phyloP scores from a whole-genome alignment of 2,329 filamentous ascomycete species.

The Fusarium liriodendri region DNA sequence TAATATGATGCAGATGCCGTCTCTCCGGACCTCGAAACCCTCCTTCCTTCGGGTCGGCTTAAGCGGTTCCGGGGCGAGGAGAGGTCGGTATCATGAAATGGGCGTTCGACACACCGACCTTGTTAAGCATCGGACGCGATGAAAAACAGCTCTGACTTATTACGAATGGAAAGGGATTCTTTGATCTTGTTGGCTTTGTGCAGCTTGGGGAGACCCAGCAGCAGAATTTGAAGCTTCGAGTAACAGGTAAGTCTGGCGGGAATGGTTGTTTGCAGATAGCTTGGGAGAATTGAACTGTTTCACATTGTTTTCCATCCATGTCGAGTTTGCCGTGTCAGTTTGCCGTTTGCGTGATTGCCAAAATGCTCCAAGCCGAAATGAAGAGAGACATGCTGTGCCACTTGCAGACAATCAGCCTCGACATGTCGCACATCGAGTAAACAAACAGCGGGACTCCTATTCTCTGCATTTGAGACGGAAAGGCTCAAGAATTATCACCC shows the following conservation, averaged over 20 bases:
- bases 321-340: not conserved
- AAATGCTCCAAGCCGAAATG: constrained; percentile 4
- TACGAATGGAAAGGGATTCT: constrained; percentile 52
- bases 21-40: constrained; percentile 78
- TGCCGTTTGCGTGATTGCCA: not conserved
- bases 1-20: constrained; percentile 82
- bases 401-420: constrained; percentile 12
- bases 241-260: constrained; percentile 15
- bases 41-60: constrained; percentile 78
- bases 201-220: constrained; percentile 9
- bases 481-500: not conserved
- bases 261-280: not conserved
- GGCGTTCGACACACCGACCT: constrained; percentile 99
- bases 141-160: constrained; percentile 93
- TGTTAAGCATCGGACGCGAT: constrained; percentile 98
- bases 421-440: constrained; percentile 1
- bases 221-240: constrained; percentile 12
- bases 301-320: not conserved
- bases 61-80: constrained; percentile 83
- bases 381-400: constrained; percentile 33
- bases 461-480: not conserved
- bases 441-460: not conserved
- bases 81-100: constrained; percentile 85
- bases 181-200: constrained; percentile 11
- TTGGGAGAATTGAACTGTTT: not conserved